phyloP scores from a whole-genome alignment of 352 stramenopile genomes.

The Phytophthora pistaciae region DNA sequence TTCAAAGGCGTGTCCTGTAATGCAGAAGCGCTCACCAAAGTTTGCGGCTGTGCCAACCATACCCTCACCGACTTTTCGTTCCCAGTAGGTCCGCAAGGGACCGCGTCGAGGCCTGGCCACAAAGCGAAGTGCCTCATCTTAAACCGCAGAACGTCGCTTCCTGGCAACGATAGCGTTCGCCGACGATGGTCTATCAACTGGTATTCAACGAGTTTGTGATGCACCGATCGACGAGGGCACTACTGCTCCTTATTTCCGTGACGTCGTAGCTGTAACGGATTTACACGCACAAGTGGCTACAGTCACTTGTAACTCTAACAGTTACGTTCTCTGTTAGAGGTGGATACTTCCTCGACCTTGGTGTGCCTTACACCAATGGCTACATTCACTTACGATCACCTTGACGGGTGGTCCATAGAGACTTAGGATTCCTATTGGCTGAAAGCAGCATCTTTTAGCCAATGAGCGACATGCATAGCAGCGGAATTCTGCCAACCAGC shows the following conservation, averaged over 20 bases:
- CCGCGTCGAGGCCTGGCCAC: not conserved
- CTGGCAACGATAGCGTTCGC: slow-evolving; percentile 2
- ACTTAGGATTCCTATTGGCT: too few relatives aligned
- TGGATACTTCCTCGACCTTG: too few relatives aligned
- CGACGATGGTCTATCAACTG: slow-evolving; percentile 4
- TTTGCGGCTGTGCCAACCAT: slow-evolving; percentile 3
- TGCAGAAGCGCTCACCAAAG: slow-evolving; percentile 5
- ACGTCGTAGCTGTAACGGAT: not conserved
- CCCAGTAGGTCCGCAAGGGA: not conserved
- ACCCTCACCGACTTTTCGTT: not conserved
- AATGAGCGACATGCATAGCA: too few relatives aligned
- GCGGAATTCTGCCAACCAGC: too few relatives aligned
- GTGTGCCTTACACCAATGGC: too few relatives aligned
- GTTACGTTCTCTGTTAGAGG: too few relatives aligned
- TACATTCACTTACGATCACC: too few relatives aligned
- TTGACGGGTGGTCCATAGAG: too few relatives aligned
- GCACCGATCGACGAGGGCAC: not conserved
- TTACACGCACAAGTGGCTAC: too few relatives aligned
- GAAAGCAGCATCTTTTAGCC: too few relatives aligned
- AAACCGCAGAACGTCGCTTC: slow-evolving; percentile 5
- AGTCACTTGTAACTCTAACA: too few relatives aligned
- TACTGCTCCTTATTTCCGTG: not conserved
- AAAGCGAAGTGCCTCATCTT: slow-evolving; percentile 7
- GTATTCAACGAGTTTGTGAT: slow-evolving; percentile 12
- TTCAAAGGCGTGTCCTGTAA: slow-evolving; percentile 6